Percentiles rank a stretch among this genome's conserved stretches.
Conservation (phyloP, 2,329 filamentous ascomycete genomes). For the Aureobasidium namibiae region DNA sequence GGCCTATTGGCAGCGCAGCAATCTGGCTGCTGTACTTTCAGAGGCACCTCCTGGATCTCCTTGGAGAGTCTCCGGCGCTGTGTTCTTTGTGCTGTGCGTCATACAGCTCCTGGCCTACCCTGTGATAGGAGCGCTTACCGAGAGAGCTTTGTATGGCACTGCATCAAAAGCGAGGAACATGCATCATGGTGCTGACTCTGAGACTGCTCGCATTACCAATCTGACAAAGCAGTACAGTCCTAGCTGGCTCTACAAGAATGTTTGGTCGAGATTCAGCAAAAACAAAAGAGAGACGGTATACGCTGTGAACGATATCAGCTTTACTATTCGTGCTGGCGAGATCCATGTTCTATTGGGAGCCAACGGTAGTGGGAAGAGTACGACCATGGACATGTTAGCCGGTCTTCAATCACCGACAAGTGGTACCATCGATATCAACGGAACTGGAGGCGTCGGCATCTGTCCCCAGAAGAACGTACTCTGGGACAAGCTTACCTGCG, state of each 20-base stretch:
- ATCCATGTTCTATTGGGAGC: slow-evolving; percentile 81
- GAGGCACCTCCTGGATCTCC: slow-evolving; percentile 47
- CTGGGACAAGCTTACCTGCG: slow-evolving; percentile 81
- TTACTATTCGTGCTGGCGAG: slow-evolving; percentile 67
- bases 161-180: slow-evolving; percentile 47
- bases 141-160: slow-evolving; percentile 68
- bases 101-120: slow-evolving; percentile 74
- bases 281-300: slow-evolving; percentile 56
- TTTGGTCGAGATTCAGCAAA: slow-evolving; percentile 40
- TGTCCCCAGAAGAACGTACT: slow-evolving; percentile 92
- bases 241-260: slow-evolving; percentile 44
- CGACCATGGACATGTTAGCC: slow-evolving; percentile 79
- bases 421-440: slow-evolving; percentile 69
- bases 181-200: slow-evolving; percentile 19
- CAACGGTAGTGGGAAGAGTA: slow-evolving; percentile 86
- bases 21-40: slow-evolving; percentile 52
- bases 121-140: slow-evolving; percentile 64
- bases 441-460: slow-evolving; percentile 71
- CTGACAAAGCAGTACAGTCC: slow-evolving; percentile 76
- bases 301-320: slow-evolving; percentile 67
- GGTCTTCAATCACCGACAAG: slow-evolving; percentile 70
- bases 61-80: slow-evolving; percentile 64
- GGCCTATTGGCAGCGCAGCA: slow-evolving; percentile 64
- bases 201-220: slow-evolving; percentile 60
- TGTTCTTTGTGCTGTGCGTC: slow-evolving; percentile 67